Conservation (phyloP, 306 rosid species). For the Potentilla sterilis region DNA sequence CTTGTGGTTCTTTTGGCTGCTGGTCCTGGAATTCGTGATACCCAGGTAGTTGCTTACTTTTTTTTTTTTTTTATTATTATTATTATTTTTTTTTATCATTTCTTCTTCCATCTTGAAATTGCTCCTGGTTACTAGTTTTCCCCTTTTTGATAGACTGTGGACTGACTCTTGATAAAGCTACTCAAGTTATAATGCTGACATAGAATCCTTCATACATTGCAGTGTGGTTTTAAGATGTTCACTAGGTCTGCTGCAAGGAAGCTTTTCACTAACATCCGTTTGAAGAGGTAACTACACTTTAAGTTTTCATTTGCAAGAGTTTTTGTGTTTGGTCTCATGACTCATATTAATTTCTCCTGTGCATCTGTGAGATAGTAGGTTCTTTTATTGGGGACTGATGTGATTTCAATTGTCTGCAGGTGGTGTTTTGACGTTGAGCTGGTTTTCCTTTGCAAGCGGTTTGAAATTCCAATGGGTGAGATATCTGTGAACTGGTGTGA, state of each 20-base stretch:
- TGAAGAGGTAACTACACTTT: conserved; percentile 58
- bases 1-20: conserved; percentile 92
- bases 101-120: conserved; percentile 15
- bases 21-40: conserved; percentile 94
- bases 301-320: neutral
- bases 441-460: conserved; percentile 71
- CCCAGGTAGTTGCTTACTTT: conserved; percentile 52
- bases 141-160: neutral
- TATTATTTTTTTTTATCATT: conserved; percentile 7
- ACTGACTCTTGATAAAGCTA: conserved; percentile 6
- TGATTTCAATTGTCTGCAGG: conserved; percentile 43
- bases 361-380: neutral
- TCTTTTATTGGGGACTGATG: neutral
- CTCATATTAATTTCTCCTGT: neutral
- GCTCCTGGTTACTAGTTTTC: neutral
- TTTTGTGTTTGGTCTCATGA: neutral
- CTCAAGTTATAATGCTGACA: conserved; percentile 24
- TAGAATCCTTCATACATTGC: conserved; percentile 31
- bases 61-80: too few species aligned
- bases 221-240: conserved; percentile 99
- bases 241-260: conserved; percentile 91
- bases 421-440: conserved; percentile 97
- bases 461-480: conserved; percentile 72
- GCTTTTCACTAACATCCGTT: conserved; percentile 78
- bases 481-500: conserved; percentile 95